Percentiles rank a stretch among this genome's conserved stretches.
phyloP scores from a whole-genome alignment of 2,329 filamentous ascomycete species.

The Massarina eburnea region DNA sequence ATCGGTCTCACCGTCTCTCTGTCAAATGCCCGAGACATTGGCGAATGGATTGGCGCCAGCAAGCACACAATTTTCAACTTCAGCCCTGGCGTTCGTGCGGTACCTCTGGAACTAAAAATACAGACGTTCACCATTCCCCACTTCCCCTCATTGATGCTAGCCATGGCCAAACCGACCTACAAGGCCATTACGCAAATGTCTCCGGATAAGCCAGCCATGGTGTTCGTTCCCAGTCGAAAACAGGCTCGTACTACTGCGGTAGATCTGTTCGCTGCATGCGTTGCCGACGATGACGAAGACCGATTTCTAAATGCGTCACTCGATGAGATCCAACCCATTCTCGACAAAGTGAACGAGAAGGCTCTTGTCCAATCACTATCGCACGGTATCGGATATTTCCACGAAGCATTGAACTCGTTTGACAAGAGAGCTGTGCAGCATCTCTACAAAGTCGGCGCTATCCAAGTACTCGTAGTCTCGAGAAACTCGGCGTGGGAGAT shows the following conservation, averaged over 20 bases:
- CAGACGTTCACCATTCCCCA: conserved; percentile 96
- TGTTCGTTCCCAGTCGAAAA: conserved; percentile 92
- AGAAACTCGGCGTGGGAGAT: conserved; percentile 97
- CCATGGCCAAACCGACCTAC: conserved; percentile 95
- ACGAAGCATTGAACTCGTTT: conserved; percentile 84
- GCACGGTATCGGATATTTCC: conserved; percentile 95
- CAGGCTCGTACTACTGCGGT: conserved; percentile 85
- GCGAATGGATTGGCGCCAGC: conserved; percentile 96
- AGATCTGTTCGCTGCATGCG: conserved; percentile 83
- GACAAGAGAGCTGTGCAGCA: conserved; percentile 95
- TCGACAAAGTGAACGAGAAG: conserved; percentile 82
- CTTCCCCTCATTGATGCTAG: conserved; percentile 96
- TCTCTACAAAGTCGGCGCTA: conserved; percentile 84
- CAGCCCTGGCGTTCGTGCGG: conserved; percentile 83
- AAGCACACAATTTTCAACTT: conserved; percentile 99
- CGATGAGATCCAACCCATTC: conserved; percentile 77
- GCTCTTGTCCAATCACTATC: conserved; percentile 85
- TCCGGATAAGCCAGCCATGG: conserved; percentile 81
- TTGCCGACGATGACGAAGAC: conserved; percentile 88
- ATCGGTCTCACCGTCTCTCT: conserved; percentile 89
- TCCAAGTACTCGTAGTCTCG: conserved; percentile 79
- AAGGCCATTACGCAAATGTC: conserved; percentile 86
- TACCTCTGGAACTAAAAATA: conserved; percentile 89
- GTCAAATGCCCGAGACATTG: conserved; percentile 88
- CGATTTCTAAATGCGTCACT: conserved; percentile 85